Base-by-base conservation (phyloP, 371 early-diverging fungal species). In the Mucor lusitanicus region DNA sequence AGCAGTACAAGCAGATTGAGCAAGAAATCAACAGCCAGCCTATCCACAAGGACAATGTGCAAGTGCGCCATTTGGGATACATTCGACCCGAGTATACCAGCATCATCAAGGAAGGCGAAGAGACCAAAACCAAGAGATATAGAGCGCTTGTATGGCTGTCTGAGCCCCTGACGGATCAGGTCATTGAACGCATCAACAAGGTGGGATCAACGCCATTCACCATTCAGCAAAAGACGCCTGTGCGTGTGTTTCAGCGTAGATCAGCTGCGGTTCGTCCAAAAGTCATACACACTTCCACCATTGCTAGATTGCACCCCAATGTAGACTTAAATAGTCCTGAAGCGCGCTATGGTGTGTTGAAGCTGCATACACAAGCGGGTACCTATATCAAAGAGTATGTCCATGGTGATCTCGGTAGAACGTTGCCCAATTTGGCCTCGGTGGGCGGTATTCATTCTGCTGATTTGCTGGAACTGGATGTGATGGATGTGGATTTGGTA, bases 321-420 rank as follows among this genome's bases (percentile, higher is more conserved):
- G 68, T 57, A 6, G 68, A 67, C 19, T 9, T 67, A 23, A 30
- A 19, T 4, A 57, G 63, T 12, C 68, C 68, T 21, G 65, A 80
- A 42, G 59, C 81, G 1, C 85, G 82, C 27, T 88, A 91, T 69
- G 72, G 85, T 58, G 78, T 87, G 2, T 76, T 94, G 4, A 79
- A 89, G 25, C 65, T 98, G 75, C 85, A 86, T 64, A 93, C 97
- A 0, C 90, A 91, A 67, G 98, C 99, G 3, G 99, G 99, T 11
- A 93, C 98, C 0, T 99, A 99, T 69, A 96, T 99, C 65, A 99
- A 99, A 73, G 99, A 99, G 82, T 99, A 98, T 88, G 92, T 98
- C 2, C 97, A 97, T 70, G 95, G 98, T 13, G 99, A 99, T 80
- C 77, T 94, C 12, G 98, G 98, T 3, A 83, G 99, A 40, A 98